Evolutionary conservation across 1,284 basidiomycete species (phyloP).

Genomic region (Papiliotrema fonsecae): DNA sequence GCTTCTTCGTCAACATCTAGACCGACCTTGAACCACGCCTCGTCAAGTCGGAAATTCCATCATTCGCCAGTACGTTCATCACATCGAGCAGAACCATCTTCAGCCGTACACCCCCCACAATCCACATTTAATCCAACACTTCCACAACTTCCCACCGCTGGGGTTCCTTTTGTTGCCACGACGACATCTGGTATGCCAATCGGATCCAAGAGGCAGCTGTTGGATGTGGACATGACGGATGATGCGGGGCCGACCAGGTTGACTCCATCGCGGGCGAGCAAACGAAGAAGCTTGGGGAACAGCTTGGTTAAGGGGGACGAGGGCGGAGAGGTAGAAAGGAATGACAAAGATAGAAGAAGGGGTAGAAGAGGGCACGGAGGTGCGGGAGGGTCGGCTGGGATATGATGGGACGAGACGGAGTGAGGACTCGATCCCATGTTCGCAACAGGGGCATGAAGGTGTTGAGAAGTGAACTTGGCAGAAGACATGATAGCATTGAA

Average conservation of each 20-base stretch:
- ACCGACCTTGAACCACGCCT: background rate
- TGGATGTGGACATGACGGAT: constrained; percentile 8
- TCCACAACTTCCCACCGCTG: background rate
- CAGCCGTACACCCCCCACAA: background rate
- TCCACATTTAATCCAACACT: constrained; percentile 6
- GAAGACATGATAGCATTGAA: too few relatives aligned
- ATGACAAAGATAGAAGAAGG: constrained; percentile 1
- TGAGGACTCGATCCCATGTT: too few relatives aligned
- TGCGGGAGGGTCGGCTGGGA: background rate
- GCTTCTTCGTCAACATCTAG: constrained; percentile 1
- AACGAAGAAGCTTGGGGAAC: constrained; percentile 2
- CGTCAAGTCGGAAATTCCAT: background rate
- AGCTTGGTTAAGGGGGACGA: background rate
- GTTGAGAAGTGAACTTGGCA: too few relatives aligned
- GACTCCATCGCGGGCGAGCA: background rate
- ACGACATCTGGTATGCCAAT: background rate
- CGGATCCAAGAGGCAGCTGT: constrained; percentile 1
- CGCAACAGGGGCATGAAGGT: too few relatives aligned
- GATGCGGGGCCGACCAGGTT: background rate
- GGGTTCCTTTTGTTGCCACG: background rate
- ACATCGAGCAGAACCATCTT: constrained; percentile 1
- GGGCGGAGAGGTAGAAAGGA: background rate
- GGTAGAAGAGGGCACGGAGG: background rate
- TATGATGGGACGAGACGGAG: too few relatives aligned
- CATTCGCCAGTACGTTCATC: constrained; percentile 5